phyloP scores from a whole-genome alignment of 352 stramenopile species.

The Phytophthora melonis region DNA sequence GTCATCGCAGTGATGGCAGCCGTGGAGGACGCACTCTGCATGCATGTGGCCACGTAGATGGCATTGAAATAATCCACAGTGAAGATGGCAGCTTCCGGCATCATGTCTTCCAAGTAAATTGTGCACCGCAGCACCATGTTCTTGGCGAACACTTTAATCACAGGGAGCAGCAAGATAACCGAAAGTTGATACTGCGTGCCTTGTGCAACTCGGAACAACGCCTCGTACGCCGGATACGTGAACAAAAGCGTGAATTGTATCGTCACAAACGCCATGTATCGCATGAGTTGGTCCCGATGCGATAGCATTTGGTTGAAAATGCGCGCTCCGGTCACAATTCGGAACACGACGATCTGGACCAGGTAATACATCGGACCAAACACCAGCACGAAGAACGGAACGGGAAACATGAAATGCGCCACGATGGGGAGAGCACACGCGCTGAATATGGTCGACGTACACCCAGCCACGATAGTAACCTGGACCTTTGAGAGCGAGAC shows the following conservation, averaged over 20 bases:
- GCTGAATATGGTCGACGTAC: conserved; percentile 1
- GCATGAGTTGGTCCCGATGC: not conserved
- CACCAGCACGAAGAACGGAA: conserved; percentile 16
- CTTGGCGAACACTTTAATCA: conserved; percentile 38
- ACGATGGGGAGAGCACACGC: not conserved
- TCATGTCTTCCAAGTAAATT: conserved; percentile 22
- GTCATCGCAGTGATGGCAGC: conserved; percentile 12
- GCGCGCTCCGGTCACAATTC: not conserved
- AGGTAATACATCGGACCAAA: conserved; percentile 12
- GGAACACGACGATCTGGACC: conserved; percentile 6
- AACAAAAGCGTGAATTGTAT: conserved; percentile 5
- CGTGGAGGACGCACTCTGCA: conserved; percentile 22
- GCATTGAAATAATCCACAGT: conserved; percentile 37
- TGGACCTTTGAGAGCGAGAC: conserved; percentile 1
- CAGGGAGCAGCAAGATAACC: conserved; percentile 20
- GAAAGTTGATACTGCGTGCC: conserved; percentile 7
- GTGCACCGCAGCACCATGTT: conserved; percentile 16
- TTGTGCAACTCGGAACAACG: conserved; percentile 8
- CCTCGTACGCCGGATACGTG: conserved; percentile 22
- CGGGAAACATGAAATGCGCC: conserved; percentile 8
- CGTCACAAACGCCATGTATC: conserved; percentile 11
- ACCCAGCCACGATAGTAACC: not conserved
- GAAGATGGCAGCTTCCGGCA: conserved; percentile 29
- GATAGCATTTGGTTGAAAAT: conserved; percentile 4
- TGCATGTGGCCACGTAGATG: conserved; percentile 22